phyloP scores from a whole-genome alignment of 805 yeast species.

The Myxozyma udenii region DNA sequence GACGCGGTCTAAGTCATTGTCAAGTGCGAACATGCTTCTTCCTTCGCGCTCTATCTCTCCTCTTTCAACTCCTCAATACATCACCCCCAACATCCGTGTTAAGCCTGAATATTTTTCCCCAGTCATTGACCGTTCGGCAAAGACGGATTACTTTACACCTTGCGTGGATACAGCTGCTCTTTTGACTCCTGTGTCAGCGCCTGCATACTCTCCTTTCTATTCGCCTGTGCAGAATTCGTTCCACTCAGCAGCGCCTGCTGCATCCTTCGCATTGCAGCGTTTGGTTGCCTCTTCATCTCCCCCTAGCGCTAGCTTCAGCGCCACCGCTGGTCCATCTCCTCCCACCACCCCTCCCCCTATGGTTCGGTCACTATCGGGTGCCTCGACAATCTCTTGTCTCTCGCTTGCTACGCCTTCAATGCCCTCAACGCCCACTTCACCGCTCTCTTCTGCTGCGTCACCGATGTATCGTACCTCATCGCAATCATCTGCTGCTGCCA shows the following conservation, averaged over 20 bases:
- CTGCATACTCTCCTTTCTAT: conserved; percentile 19
- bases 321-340: conserved; percentile 21
- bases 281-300: conserved; percentile 12
- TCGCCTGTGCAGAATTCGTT: conserved; percentile 13
- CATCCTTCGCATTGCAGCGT: conserved; percentile 25
- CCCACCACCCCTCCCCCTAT: conserved; percentile 28
- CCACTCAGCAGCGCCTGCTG: conserved; percentile 21
- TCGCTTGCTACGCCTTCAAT: conserved; percentile 5
- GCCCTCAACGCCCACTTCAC: not conserved
- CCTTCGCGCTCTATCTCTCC: conserved; percentile 3
- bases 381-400: conserved; percentile 8
- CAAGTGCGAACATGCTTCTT: not conserved
- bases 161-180: conserved; percentile 9
- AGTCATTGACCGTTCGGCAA: not conserved
- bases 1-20: not conserved
- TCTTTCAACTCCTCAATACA: conserved; percentile 2
- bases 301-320: conserved; percentile 6
- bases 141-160: conserved; percentile 15
- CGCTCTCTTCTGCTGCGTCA: conserved; percentile 4
- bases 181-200: conserved; percentile 15
- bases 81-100: conserved; percentile 4
- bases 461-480: conserved; percentile 1
- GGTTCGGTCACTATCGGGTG: conserved; percentile 13
- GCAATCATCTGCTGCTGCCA: not conserved
- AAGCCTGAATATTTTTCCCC: not conserved